phyloP scores from a whole-genome alignment of 2,329 filamentous ascomycete genomes.

The Helotiales sp. region DNA sequence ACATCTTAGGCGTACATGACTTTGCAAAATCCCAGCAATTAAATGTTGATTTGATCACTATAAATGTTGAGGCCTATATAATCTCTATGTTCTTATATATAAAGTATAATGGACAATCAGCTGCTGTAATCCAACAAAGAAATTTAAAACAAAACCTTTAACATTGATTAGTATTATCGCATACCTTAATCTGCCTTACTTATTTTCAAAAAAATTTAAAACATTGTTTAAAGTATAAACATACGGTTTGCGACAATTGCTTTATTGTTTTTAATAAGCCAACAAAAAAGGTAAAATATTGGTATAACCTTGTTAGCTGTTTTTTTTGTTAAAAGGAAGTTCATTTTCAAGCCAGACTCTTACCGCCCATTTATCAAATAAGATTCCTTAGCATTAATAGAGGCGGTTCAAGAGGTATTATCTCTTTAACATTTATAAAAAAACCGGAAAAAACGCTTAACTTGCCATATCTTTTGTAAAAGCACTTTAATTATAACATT shows the following conservation, averaged over 20 bases:
- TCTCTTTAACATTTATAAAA: conserved; percentile 35
- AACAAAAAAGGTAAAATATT: conserved; percentile 31
- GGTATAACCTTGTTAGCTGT: conserved; percentile 40
- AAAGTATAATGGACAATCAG: conserved; percentile 19
- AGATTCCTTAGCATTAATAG: conserved; percentile 44
- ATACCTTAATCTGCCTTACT: conserved; percentile 21
- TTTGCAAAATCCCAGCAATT: conserved; percentile 22
- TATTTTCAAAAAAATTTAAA: conserved; percentile 26
- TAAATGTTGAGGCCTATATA: conserved; percentile 23
- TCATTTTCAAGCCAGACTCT: conserved; percentile 35
- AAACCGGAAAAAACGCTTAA: conserved; percentile 32
- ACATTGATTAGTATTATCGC: conserved; percentile 20
- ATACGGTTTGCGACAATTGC: conserved; percentile 45
- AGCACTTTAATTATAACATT: conserved; percentile 36
- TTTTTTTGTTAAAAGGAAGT: conserved; percentile 37
- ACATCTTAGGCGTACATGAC: conserved; percentile 21
- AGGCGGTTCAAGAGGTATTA: conserved; percentile 39
- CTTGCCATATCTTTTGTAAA: conserved; percentile 30
- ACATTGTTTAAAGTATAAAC: conserved; percentile 40
- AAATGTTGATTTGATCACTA: conserved; percentile 22
- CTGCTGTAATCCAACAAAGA: conserved; percentile 18
- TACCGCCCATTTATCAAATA: conserved; percentile 39
- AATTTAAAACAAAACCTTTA: conserved; percentile 19
- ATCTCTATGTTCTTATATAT: conserved; percentile 28
- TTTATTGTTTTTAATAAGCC: conserved; percentile 35